Conservation (phyloP, 306 rosid genomes). For the Lathyrus oleraceus region DNA sequence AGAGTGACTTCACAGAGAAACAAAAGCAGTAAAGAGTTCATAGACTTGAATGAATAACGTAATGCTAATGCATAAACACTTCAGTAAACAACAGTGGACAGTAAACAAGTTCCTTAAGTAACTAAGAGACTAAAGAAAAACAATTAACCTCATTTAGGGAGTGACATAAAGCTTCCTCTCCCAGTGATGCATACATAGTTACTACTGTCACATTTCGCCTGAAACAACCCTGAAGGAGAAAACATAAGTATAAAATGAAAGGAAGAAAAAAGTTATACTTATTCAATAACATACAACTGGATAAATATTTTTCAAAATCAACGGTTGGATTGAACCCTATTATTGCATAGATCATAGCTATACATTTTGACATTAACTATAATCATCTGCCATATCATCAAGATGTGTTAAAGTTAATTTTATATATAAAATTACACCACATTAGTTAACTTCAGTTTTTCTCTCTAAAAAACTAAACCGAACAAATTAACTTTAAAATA, state of each 20-base stretch:
- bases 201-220: slow-evolving; percentile 92
- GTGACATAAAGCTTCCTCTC: slow-evolving; percentile 92
- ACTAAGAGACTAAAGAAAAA: slow-evolving; percentile 32
- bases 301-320: no score
- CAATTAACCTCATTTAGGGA: slow-evolving; percentile 82
- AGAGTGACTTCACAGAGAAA: slow-evolving; percentile 7
- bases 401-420: no score
- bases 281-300: no score
- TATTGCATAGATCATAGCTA: no score
- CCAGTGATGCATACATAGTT: slow-evolving; percentile 88
- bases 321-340: no score
- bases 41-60: not conserved
- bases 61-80: slow-evolving; percentile 5
- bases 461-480: not conserved
- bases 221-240: slow-evolving; percentile 75
- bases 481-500: not conserved
- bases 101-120: slow-evolving; percentile 3
- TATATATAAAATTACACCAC: no score
- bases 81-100: slow-evolving; percentile 4
- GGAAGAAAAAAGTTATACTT: not conserved
- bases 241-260: slow-evolving; percentile 10
- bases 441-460: not conserved
- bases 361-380: no score
- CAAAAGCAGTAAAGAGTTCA: not conserved
- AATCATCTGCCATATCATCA: no score